phyloP scores from a whole-genome alignment of 176 grass and related monocot species.

The Raddia distichophylla region DNA sequence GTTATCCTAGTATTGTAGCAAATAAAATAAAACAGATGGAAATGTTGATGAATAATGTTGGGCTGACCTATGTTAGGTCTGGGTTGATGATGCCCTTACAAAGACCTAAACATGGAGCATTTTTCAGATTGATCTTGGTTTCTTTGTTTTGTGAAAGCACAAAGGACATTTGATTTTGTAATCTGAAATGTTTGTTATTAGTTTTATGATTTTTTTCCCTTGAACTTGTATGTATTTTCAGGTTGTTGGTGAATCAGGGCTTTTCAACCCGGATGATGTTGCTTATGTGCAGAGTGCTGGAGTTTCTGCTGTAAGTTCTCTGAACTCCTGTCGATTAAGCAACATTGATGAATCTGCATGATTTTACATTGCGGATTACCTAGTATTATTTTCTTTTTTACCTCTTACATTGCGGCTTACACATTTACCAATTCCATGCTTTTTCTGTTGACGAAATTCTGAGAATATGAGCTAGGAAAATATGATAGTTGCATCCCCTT shows the following conservation, averaged over 20 bases:
- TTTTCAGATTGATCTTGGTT: neutral
- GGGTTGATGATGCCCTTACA: neutral
- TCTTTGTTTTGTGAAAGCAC: neutral
- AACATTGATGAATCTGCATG: neutral
- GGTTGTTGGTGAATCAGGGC: slow-evolving; percentile 88
- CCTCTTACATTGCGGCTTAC: neutral
- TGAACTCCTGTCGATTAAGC: neutral
- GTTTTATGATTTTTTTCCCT: neutral
- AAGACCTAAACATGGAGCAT: neutral
- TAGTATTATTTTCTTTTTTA: slow-evolving; percentile 5
- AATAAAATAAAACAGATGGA: too few relatives aligned
- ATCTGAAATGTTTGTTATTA: neutral
- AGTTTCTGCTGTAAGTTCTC: slow-evolving; percentile 72
- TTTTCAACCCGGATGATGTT: slow-evolving; percentile 77
- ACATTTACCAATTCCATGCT: neutral
- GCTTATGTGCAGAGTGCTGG: slow-evolving; percentile 86
- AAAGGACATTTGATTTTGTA: neutral
- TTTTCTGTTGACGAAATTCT: neutral
- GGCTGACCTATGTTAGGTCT: too few relatives aligned
- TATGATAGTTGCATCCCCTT: neutral
- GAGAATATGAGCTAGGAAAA: neutral
- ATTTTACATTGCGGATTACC: neutral
- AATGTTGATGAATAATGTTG: too few relatives aligned
- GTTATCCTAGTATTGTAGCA: too few relatives aligned
- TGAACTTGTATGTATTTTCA: slow-evolving; percentile 35